Conservation (phyloP, 106 monocot genomes). For the Phalaenopsis aphrodite region DNA sequence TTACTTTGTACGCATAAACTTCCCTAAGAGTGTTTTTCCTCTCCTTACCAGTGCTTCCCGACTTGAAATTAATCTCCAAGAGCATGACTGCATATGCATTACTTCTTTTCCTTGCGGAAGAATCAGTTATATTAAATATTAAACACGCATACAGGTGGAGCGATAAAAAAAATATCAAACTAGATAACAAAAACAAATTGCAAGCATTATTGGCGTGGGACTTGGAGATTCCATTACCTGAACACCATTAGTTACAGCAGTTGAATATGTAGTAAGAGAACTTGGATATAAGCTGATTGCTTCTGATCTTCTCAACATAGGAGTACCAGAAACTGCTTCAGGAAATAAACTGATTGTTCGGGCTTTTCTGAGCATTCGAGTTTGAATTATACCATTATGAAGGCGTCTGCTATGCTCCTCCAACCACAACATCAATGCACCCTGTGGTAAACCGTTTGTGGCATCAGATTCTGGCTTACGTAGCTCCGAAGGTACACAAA, state of each 20-base stretch:
- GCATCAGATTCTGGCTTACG: constrained; percentile 17
- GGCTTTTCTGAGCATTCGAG: constrained; percentile 18
- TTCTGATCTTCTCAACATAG: constrained; percentile 9
- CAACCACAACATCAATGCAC: constrained; percentile 79
- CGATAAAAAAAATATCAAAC: too few relatives aligned
- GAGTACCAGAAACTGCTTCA: constrained; percentile 50
- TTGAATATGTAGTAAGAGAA: constrained; percentile 47
- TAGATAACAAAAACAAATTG: not conserved
- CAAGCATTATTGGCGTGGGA: not conserved
- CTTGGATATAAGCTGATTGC: constrained; percentile 62
- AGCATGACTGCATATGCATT: not conserved
- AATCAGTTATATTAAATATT: not conserved
- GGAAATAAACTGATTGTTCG: constrained; percentile 64
- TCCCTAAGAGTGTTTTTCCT: not conserved
- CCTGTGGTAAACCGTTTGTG: constrained; percentile 25
- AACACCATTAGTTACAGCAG: constrained; percentile 86
- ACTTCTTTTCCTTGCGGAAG: not conserved
- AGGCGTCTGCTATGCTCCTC: constrained; percentile 78
- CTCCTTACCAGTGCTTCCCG: too few relatives aligned
- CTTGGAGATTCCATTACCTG: constrained; percentile 41
- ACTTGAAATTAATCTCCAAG: not conserved
- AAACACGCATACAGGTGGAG: too few relatives aligned
- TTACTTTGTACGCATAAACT: not conserved
- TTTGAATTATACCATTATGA: constrained; percentile 47
- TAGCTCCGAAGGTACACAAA: constrained; percentile 62